phyloP scores from a whole-genome alignment of 192 early-diverging fungal genomes.

The Oehlia diaphana region DNA sequence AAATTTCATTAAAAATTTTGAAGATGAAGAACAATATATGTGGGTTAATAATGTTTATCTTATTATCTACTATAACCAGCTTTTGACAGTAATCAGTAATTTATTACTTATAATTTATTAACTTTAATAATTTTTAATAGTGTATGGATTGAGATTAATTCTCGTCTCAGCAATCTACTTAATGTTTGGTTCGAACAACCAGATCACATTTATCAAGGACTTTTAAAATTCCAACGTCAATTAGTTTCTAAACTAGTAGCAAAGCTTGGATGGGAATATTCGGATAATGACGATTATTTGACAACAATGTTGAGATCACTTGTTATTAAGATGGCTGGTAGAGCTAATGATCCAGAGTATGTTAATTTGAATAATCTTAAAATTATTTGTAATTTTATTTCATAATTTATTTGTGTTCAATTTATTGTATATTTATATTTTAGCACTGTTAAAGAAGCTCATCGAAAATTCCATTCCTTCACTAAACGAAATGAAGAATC shows the following conservation, averaged over 20 bases:
- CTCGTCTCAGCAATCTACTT: constrained; percentile 56
- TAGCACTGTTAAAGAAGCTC: constrained; percentile 61
- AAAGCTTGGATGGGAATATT: constrained; percentile 77
- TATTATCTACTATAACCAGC: no score
- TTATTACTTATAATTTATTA: constrained; percentile 25
- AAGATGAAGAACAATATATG: constrained; percentile 80
- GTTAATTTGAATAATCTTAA: neutral
- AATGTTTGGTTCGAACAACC: constrained; percentile 70
- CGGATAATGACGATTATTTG: constrained; percentile 70
- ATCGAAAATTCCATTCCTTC: constrained; percentile 66
- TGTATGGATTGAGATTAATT: constrained; percentile 68
- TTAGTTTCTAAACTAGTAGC: constrained; percentile 76
- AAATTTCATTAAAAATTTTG: constrained; percentile 70
- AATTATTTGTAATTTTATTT: neutral
- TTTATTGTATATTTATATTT: neutral
- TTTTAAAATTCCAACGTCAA: constrained; percentile 66
- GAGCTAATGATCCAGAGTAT: constrained; percentile 57
- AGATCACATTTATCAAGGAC: constrained; percentile 55
- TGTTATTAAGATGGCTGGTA: constrained; percentile 69
- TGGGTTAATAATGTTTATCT: constrained; percentile 19
- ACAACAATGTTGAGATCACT: constrained; percentile 75
- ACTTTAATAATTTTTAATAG: constrained; percentile 30
- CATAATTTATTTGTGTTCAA: neutral
- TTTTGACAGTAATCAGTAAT: neutral
- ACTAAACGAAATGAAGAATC: constrained; percentile 61